Percentiles rank a stretch among this genome's conserved stretches.
These are phyloP conservation scores for Saccharomyces paradoxus DNA, from an alignment of 805 yeast species.

Conservation along the genomic window DNA sequence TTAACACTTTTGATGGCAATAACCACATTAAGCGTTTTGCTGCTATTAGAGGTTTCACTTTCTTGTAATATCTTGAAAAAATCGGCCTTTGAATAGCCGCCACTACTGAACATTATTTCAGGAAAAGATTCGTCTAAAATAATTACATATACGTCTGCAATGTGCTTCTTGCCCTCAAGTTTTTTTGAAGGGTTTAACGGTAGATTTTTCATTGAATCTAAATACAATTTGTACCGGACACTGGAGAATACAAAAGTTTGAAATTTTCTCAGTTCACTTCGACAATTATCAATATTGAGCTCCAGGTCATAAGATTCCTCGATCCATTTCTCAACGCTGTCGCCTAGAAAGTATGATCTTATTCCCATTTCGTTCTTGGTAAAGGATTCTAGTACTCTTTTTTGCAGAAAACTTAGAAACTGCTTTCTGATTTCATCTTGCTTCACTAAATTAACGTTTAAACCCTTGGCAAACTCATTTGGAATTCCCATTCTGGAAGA, in stretches of 20 bases:
- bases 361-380: slow-evolving; percentile 17
- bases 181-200: slow-evolving; percentile 6
- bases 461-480: slow-evolving; percentile 3
- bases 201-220: not conserved
- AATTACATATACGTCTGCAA: slow-evolving; percentile 14
- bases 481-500: slow-evolving; percentile 4
- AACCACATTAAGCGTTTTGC: slow-evolving; percentile 13
- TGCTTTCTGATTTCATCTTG: slow-evolving; percentile 2
- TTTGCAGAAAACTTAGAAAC: slow-evolving; percentile 10
- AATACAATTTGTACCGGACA: slow-evolving; percentile 12
- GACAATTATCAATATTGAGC: slow-evolving; percentile 6
- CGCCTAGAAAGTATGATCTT: slow-evolving; percentile 13
- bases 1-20: slow-evolving; percentile 12
- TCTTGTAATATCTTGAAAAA: not conserved
- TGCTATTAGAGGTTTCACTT: not conserved
- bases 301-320: slow-evolving; percentile 11
- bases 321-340: slow-evolving; percentile 10
- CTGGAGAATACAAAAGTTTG: slow-evolving; percentile 9
- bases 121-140: slow-evolving; percentile 4
- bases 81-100: not conserved
- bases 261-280: slow-evolving; percentile 6
- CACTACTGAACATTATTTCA: not conserved
- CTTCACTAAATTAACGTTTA: slow-evolving; percentile 5
- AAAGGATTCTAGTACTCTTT: slow-evolving; percentile 20
- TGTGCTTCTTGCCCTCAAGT: slow-evolving; percentile 4